Conservation (phyloP, 768 basidiomycete genomes). For the Boletellus sp. region DNA sequence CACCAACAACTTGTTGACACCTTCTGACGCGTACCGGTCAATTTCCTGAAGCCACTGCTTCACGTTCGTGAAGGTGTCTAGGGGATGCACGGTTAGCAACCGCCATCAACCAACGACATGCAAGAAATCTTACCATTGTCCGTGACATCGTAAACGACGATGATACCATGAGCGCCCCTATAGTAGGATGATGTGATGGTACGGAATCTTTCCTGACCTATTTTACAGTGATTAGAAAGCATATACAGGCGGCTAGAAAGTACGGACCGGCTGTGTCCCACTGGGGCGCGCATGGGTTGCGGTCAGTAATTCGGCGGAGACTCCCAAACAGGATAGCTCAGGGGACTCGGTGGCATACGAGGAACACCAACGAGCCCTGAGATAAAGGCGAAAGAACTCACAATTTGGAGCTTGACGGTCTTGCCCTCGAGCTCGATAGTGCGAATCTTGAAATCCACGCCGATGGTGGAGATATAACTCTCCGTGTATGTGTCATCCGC, state of each 20-base stretch:
- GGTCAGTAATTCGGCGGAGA: conserved; percentile 6
- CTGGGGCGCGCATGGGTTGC: conserved; percentile 32
- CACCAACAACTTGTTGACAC: conserved; percentile 96
- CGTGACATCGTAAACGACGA: conserved; percentile 98
- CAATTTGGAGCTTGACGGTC: conserved; percentile 98
- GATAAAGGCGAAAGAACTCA: conserved; percentile 41
- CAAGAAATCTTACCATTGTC: conserved; percentile 64
- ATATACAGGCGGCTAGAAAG: neutral
- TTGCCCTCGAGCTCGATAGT: conserved; percentile 98
- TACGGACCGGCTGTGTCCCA: conserved; percentile 93
- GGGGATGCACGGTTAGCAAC: conserved; percentile 4
- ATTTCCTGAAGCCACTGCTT: conserved; percentile 95
- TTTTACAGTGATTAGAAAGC: conserved; percentile 6
- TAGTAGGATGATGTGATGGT: conserved; percentile 99
- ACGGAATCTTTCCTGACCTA: conserved; percentile 96
- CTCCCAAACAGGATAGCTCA: neutral
- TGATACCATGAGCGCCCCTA: conserved; percentile 96
- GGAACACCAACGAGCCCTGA: neutral
- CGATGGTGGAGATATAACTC: conserved; percentile 96
- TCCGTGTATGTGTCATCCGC: conserved; percentile 98
- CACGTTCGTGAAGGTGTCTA: conserved; percentile 92
- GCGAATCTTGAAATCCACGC: conserved; percentile 98
- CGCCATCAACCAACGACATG: neutral
- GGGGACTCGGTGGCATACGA: neutral
- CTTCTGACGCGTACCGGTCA: conserved; percentile 94